Evolutionary conservation across 495 filamentous ascomycete species (phyloP).

Genomic region (Aspergillus coremiiformis): DNA sequence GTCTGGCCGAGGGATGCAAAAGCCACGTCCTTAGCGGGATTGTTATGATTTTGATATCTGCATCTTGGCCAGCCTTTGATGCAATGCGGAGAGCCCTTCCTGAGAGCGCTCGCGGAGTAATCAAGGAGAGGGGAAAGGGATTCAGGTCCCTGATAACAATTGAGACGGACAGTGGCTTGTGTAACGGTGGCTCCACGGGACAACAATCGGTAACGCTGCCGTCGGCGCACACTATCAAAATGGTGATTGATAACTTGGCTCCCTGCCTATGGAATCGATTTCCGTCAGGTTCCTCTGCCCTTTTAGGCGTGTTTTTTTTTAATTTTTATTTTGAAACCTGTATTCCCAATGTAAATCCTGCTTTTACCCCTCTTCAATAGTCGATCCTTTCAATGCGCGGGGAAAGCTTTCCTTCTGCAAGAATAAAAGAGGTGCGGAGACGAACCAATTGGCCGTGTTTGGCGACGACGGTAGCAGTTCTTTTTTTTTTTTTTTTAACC

Average conservation of each 20-base stretch:
- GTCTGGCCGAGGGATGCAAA: conserved; percentile 34
- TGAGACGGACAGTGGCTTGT: conserved; percentile 32
- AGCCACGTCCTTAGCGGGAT: conserved; percentile 43
- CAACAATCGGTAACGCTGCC: conserved; percentile 6
- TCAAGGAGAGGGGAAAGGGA: conserved; percentile 10
- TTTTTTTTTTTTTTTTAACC: conserved; percentile 4
- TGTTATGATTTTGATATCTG: conserved; percentile 41
- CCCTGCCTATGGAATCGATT: conserved; percentile 10
- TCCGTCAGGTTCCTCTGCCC: conserved; percentile 8
- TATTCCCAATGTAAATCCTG: conserved; percentile 11
- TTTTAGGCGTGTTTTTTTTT: conserved; percentile 4
- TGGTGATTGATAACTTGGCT: conserved; percentile 11
- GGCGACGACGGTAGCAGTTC: conserved; percentile 8
- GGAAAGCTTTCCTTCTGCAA: conserved; percentile 35
- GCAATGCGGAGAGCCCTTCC: conserved; percentile 42
- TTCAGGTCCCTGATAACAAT: conserved; percentile 34
- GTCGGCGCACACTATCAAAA: conserved; percentile 7
- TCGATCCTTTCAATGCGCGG: conserved; percentile 33
- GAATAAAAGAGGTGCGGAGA: conserved; percentile 23
- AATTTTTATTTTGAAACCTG: not conserved
- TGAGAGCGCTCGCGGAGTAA: conserved; percentile 36
- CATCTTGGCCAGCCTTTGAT: conserved; percentile 44
- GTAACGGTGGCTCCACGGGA: conserved; percentile 24
- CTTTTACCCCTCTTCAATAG: conserved; percentile 28
- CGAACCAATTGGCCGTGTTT: conserved; percentile 27